These are phyloP conservation scores for Serendipita sp. DNA, from an alignment of 768 basidiomycete species.

Conservation along the genomic window DNA sequence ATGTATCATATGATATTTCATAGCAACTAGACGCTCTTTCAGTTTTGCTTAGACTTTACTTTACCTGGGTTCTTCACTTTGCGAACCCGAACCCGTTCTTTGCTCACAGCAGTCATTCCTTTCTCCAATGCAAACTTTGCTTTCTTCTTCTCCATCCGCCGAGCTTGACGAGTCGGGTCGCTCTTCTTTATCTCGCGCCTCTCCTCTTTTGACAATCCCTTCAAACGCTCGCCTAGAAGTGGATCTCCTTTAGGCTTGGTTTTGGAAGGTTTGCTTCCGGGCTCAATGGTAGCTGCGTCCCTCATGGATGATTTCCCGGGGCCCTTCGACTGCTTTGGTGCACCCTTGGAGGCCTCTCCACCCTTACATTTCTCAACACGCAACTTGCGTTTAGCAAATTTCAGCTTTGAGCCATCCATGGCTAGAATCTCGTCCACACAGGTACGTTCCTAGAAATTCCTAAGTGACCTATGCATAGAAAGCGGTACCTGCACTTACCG, in stretches of 20 bases:
- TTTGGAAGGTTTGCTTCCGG: constrained; percentile 4
- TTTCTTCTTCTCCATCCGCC: constrained; percentile 85
- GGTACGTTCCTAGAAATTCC: constrained; percentile 50
- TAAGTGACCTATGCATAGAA: background rate
- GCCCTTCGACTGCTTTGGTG: constrained; percentile 14
- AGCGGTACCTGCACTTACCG: constrained; percentile 33
- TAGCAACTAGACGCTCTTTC: background rate
- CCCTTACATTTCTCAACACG: constrained; percentile 79
- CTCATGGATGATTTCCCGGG: constrained; percentile 11
- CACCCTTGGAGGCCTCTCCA: constrained; percentile 2
- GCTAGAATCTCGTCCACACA: constrained; percentile 89
- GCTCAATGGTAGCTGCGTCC: constrained; percentile 12
- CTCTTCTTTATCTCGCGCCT: constrained; percentile 68
- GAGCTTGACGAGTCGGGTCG: constrained; percentile 65
- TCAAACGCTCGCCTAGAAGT: constrained; percentile 59
- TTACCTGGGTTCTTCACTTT: background rate
- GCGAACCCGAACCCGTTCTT: constrained; percentile 5
- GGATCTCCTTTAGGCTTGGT: constrained; percentile 70
- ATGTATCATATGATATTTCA: background rate
- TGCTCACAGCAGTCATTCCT: background rate
- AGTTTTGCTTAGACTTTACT: background rate
- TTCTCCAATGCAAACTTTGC: constrained; percentile 21
- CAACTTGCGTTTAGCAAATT: constrained; percentile 84
- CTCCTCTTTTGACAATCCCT: constrained; percentile 65
- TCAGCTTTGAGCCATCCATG: constrained; percentile 58